Evolutionary conservation across 176 grass and related monocot genomes (phyloP).

Genomic region (Aegilops tauschii): DNA sequence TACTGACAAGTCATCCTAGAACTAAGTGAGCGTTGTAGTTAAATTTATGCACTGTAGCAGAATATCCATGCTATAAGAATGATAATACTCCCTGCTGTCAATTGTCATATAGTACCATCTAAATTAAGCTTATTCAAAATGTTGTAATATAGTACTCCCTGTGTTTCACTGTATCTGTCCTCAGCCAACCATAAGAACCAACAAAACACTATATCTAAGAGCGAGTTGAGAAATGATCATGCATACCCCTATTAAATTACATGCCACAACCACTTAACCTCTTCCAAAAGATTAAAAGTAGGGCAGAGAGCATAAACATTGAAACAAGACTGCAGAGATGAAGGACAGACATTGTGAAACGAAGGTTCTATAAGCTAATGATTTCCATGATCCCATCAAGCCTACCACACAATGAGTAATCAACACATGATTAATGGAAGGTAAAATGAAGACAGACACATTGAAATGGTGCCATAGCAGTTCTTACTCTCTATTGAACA

Average conservation of each 20-base stretch:
- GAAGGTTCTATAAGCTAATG: neutral
- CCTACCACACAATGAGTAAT: neutral
- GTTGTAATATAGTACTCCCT: neutral
- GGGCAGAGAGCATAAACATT: neutral
- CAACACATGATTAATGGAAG: constrained; percentile 5
- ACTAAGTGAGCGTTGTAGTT: neutral
- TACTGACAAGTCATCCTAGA: constrained; percentile 3
- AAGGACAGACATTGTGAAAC: neutral
- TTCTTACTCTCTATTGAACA: constrained; percentile 83
- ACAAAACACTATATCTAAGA: neutral
- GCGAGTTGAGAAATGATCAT: neutral
- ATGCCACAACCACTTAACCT: neutral
- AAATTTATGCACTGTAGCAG: constrained; percentile 3
- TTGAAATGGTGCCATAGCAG: constrained; percentile 10
- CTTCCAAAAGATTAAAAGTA: neutral
- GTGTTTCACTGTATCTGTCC: neutral
- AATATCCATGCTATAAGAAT: constrained; percentile 5
- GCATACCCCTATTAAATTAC: neutral
- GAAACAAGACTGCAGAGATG: neutral
- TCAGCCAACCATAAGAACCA: neutral
- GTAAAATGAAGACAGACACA: constrained; percentile 30
- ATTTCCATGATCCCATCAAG: neutral
- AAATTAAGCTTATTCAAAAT: neutral
- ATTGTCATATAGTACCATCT: neutral
- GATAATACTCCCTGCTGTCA: neutral